Evolutionary conservation across 1,284 basidiomycete species (phyloP).

Genomic region (Fomitopsis schrenkii): DNA sequence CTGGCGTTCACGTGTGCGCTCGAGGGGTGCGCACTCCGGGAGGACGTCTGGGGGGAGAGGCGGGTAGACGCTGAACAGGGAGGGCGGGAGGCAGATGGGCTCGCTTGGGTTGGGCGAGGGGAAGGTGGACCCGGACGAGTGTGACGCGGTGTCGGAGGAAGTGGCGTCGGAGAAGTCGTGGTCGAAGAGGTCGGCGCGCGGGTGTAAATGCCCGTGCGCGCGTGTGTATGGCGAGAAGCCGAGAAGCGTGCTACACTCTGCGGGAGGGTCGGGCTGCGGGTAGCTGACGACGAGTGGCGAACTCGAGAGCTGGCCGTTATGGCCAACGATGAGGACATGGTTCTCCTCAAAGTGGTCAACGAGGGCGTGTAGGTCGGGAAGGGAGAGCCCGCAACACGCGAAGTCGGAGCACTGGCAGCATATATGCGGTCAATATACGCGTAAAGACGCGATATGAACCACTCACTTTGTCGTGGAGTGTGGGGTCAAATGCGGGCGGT

Average conservation of each 20-base stretch:
- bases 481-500: neutral
- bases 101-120: slow-evolving; percentile 18
- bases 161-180: slow-evolving; percentile 9
- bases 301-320: slow-evolving; percentile 24
- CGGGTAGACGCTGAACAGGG: slow-evolving; percentile 21
- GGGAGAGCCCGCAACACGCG: slow-evolving; percentile 56
- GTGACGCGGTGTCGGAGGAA: slow-evolving; percentile 10
- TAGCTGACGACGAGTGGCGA: slow-evolving; percentile 29
- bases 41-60: slow-evolving; percentile 6
- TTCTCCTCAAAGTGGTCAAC: slow-evolving; percentile 64
- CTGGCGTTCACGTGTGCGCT: neutral
- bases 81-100: slow-evolving; percentile 25
- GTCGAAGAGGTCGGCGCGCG: slow-evolving; percentile 7
- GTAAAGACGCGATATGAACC: neutral
- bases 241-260: slow-evolving; percentile 6
- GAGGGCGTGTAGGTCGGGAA: slow-evolving; percentile 63
- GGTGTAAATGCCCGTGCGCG: slow-evolving; percentile 3
- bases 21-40: neutral
- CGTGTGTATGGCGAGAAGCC: slow-evolving; percentile 7
- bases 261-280: slow-evolving; percentile 26
- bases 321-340: slow-evolving; percentile 41
- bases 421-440: neutral
- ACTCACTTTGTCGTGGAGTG: neutral
- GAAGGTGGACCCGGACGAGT: slow-evolving; percentile 10
- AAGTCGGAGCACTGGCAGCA: slow-evolving; percentile 55